Conservation (phyloP, 164 flowering plant species). For the Kalanchoe fedtschenkoi region DNA sequence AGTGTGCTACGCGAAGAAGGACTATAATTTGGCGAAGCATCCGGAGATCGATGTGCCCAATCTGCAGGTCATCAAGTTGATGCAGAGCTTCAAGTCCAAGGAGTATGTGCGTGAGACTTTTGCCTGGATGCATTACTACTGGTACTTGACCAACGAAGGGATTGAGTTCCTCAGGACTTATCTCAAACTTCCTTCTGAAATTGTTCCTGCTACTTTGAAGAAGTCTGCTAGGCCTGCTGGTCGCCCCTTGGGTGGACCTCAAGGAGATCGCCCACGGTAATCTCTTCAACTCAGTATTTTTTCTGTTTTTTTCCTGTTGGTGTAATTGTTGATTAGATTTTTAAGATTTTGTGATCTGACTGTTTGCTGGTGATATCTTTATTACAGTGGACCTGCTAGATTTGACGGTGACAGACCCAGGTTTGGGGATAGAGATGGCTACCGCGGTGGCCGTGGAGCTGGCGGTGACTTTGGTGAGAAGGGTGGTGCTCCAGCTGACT, state of each 20-base stretch:
- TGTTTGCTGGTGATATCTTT: neutral
- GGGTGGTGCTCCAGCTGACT: neutral
- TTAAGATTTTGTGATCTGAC: neutral
- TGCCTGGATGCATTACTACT: conserved; percentile 1
- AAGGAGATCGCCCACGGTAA: conserved; percentile 3
- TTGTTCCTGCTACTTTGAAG: conserved; percentile 4
- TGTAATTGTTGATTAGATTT: neutral
- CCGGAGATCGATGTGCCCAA: too few relatives aligned
- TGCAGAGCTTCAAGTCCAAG: conserved; percentile 2
- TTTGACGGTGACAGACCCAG: neutral
- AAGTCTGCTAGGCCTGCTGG: neutral
- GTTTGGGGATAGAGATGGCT: conserved; percentile 3
- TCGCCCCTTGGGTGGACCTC: conserved; percentile 3
- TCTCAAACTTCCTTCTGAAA: neutral
- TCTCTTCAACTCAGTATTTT: too few relatives aligned
- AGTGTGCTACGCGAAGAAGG: neutral
- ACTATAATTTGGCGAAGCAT: too few relatives aligned
- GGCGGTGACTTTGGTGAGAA: neutral
- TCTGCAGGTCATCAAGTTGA: neutral
- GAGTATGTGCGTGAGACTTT: neutral
- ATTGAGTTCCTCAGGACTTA: neutral
- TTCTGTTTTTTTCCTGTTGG: too few relatives aligned
- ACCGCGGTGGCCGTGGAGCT: neutral
- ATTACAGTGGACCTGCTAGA: neutral
- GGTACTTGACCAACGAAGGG: neutral